A percentile compares a stretch with the other conserved stretches of the same genome.
Conservation (phyloP, 139 green algal genomes). For the Coccomyxa sp. region DNA sequence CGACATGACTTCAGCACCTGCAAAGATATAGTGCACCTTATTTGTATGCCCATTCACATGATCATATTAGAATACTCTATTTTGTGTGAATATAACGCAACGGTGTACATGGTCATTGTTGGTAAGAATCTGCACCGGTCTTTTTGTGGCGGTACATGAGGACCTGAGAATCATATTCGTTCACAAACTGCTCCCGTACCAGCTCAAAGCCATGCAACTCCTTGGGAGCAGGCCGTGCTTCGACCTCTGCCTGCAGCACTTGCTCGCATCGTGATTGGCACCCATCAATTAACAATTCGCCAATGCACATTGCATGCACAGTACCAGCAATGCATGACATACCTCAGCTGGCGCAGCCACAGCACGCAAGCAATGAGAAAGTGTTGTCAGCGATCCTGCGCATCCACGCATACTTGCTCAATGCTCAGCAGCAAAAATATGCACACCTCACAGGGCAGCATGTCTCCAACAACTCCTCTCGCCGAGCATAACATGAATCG, state of each 20-base stretch:
- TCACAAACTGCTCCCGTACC: conserved; percentile 71
- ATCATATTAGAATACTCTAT: not conserved
- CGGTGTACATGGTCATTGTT: too few relatives aligned
- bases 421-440: not conserved
- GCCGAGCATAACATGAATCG: too few relatives aligned
- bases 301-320: too few relatives aligned
- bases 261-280: too few relatives aligned
- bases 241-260: not conserved
- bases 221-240: conserved; percentile 25
- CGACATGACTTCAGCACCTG: conserved; percentile 93
- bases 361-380: not conserved
- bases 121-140: conserved; percentile 39
- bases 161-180: conserved; percentile 79
- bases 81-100: too few relatives aligned
- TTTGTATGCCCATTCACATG: conserved; percentile 49
- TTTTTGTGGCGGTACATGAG: conserved; percentile 80
- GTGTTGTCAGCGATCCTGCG: not conserved
- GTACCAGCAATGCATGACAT: not conserved
- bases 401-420: not conserved
- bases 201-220: conserved; percentile 81
- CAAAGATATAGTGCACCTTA: conserved; percentile 67
- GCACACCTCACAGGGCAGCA: too few relatives aligned
- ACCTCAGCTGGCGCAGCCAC: not conserved
- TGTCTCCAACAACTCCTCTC: too few relatives aligned
- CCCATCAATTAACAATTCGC: too few relatives aligned